Conservation (phyloP, 1,139 yeast genomes). For the Debaryomyces psychrophilus region DNA sequence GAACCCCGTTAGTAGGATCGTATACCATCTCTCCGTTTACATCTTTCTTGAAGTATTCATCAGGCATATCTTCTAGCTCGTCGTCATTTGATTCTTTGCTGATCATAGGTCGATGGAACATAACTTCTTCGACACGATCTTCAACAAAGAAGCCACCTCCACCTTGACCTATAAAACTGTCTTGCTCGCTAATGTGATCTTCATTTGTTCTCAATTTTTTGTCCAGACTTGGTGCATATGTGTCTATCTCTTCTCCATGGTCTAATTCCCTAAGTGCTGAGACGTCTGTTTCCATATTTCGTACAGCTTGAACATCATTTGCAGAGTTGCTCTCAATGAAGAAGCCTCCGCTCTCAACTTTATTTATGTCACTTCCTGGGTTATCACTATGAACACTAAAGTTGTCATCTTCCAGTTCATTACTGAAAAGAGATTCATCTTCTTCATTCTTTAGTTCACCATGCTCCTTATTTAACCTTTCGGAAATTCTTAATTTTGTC, state of each 20-base stretch:
- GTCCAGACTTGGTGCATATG: not conserved
- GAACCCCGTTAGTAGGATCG: constrained; percentile 17
- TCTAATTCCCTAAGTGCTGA: not conserved
- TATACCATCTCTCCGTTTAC: constrained; percentile 27
- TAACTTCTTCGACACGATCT: not conserved
- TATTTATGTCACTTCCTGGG: constrained; percentile 16
- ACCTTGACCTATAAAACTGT: constrained; percentile 9
- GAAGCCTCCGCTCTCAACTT: constrained; percentile 6
- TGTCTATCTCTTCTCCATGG: too few species aligned
- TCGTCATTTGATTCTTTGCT: constrained; percentile 7
- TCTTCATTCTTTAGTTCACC: constrained; percentile 38
- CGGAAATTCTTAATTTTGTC: constrained; percentile 69
- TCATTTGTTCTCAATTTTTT: constrained; percentile 16
- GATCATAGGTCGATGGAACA: constrained; percentile 1
- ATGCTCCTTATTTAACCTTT: constrained; percentile 66
- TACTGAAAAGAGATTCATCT: constrained; percentile 1
- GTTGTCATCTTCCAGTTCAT: constrained; percentile 6
- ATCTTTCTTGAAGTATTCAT: constrained; percentile 18
- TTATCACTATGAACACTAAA: constrained; percentile 12
- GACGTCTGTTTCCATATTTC: not conserved
- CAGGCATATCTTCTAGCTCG: constrained; percentile 17
- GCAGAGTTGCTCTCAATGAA: not conserved
- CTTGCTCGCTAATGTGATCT: constrained; percentile 10
- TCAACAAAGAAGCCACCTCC: constrained; percentile 20
- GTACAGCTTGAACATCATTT: not conserved